phyloP scores from a whole-genome alignment of 2,329 filamentous ascomycete genomes.

The Colletotrichum nymphaeae region DNA sequence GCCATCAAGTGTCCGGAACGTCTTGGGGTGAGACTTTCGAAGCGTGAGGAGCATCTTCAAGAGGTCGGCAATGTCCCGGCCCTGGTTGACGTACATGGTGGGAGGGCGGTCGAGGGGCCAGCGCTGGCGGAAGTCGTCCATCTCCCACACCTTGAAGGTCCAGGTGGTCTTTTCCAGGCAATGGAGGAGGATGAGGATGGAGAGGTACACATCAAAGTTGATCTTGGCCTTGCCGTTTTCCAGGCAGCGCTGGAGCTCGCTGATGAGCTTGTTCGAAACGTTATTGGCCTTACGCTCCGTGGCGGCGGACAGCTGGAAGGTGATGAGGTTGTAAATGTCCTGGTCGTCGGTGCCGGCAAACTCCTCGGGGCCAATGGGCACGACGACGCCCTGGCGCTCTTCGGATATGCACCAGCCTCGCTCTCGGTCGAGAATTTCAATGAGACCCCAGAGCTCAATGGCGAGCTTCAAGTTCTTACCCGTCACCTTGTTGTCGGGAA shows the following conservation, averaged over 20 bases:
- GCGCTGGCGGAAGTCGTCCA: conserved; percentile 66
- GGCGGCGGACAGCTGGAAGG: conserved; percentile 72
- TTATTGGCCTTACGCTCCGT: conserved; percentile 72
- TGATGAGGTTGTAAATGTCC: conserved; percentile 70
- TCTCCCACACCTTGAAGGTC: conserved; percentile 76
- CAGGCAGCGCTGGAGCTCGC: conserved; percentile 69
- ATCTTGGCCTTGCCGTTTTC: conserved; percentile 71
- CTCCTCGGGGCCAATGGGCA: conserved; percentile 61
- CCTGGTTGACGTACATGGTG: conserved; percentile 67
- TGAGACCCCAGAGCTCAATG: conserved; percentile 73
- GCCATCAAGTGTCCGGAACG: conserved; percentile 57
- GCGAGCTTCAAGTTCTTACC: conserved; percentile 68
- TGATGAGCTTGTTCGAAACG: conserved; percentile 68
- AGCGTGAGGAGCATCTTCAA: conserved; percentile 72
- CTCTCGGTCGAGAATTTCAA: conserved; percentile 74
- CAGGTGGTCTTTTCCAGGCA: conserved; percentile 76
- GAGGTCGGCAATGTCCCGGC: conserved; percentile 67
- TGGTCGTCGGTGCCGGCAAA: conserved; percentile 59
- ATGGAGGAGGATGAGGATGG: conserved; percentile 71
- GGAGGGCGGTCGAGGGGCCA: conserved; percentile 72
- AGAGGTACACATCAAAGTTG: conserved; percentile 71
- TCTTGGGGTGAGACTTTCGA: conserved; percentile 68
- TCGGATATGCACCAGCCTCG: conserved; percentile 69
- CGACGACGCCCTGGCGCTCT: conserved; percentile 54
- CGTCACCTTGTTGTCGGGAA: conserved; percentile 56